These are phyloP conservation scores for Kingdonia uniflora DNA, from an alignment of 164 flowering plant species.

Conservation along the genomic window DNA sequence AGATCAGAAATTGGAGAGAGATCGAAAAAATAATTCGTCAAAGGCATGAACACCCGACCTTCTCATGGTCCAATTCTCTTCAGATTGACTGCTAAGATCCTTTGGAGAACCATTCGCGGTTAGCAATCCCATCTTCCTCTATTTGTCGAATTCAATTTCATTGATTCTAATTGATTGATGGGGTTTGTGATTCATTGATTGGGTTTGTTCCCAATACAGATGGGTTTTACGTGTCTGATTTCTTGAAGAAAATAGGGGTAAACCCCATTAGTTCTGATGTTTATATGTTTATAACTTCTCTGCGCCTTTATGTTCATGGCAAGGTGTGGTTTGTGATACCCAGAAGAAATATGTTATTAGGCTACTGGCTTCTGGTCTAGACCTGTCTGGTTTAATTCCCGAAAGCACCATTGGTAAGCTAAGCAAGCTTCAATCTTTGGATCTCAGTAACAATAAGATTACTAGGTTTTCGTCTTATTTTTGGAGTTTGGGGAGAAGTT, in stretches of 20 bases:
- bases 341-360: constrained; percentile 23
- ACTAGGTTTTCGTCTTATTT: constrained; percentile 69
- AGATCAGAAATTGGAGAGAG: too few relatives aligned
- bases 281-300: constrained; percentile 40
- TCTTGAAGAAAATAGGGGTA: constrained; percentile 54
- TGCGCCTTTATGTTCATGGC: constrained; percentile 58
- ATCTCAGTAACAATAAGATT: constrained; percentile 76
- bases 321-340: constrained; percentile 52
- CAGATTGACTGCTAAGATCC: too few relatives aligned
- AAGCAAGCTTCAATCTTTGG: constrained; percentile 47
- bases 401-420: constrained; percentile 83
- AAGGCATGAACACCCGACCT: too few relatives aligned
- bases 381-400: constrained; percentile 69
- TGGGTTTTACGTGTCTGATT: constrained; percentile 56
- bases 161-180: too few relatives aligned
- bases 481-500: constrained; percentile 54
- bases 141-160: too few relatives aligned
- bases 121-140: too few relatives aligned
- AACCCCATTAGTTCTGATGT: constrained; percentile 15
- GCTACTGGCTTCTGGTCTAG: constrained; percentile 37
- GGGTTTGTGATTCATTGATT: constrained; percentile 30
- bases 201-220: constrained; percentile 53
- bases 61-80: too few relatives aligned
- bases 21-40: too few relatives aligned
- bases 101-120: too few relatives aligned